Percentiles rank a stretch among this genome's conserved stretches.
These are phyloP conservation scores for Naganishia albida DNA, from an alignment of 1,284 basidiomycete genomes.

Conservation along the genomic window DNA sequence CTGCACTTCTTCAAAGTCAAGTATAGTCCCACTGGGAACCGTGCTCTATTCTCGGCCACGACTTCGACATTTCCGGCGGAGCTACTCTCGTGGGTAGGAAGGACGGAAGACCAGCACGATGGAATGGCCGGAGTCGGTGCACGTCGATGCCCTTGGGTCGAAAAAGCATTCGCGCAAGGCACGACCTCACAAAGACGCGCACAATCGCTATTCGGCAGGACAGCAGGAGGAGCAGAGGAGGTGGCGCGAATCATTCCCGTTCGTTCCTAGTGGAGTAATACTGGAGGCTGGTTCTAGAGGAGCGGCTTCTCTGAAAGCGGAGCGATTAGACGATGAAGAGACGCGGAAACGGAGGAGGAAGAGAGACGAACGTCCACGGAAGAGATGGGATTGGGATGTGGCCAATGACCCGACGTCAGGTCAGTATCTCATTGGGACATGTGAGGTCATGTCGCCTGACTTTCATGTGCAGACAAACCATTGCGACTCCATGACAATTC, in stretches of 20 bases:
- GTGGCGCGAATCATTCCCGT: not conserved
- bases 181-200: not conserved
- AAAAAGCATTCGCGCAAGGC: constrained; percentile 8
- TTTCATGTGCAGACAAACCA: not conserved
- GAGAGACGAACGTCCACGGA: not conserved
- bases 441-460: not conserved
- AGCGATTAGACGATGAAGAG: not conserved
- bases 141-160: constrained; percentile 4
- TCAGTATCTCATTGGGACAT: not conserved
- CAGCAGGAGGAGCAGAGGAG: constrained; percentile 11
- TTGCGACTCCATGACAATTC: not conserved
- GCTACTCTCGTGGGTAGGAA: not conserved
- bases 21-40: not conserved
- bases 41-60: not conserved
- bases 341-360: not conserved
- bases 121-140: constrained; percentile 26
- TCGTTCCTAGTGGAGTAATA: constrained; percentile 17
- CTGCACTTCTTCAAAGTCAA: no score
- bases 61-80: no score
- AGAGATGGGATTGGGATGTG: constrained; percentile 25
- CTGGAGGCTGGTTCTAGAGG: constrained; percentile 21
- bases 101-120: not conserved
- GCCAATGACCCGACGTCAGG: constrained; percentile 5
- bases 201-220: constrained; percentile 19
- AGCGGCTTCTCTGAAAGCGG: constrained; percentile 10